Percentiles rank a stretch among this genome's conserved stretches.
phyloP scores from a whole-genome alignment of 352 stramenopile genomes.

The Phytophthora pluvialis region DNA sequence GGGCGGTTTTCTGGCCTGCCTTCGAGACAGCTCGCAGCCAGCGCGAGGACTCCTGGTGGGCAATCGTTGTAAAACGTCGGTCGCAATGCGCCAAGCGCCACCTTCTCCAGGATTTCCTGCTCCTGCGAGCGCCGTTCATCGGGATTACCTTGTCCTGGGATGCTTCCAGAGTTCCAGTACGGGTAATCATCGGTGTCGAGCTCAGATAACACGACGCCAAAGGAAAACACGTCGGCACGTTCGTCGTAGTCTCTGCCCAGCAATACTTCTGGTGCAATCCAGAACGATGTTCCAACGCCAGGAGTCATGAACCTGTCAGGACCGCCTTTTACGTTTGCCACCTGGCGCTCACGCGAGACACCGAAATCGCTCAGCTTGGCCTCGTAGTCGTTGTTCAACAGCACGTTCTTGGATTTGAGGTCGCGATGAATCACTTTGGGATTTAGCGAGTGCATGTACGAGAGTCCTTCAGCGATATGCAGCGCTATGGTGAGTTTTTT shows the following conservation, averaged over 20 bases:
- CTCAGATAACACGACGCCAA: constrained; percentile 56
- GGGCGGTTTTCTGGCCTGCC: constrained; percentile 50
- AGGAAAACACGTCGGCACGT: constrained; percentile 52
- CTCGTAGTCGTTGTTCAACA: constrained; percentile 61
- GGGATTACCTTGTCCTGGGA: constrained; percentile 32
- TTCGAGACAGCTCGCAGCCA: constrained; percentile 55
- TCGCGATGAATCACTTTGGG: constrained; percentile 82
- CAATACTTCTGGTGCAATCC: constrained; percentile 53
- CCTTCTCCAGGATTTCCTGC: constrained; percentile 49
- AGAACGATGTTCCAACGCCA: constrained; percentile 52
- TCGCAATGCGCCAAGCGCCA: constrained; percentile 43
- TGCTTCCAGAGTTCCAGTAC: constrained; percentile 49
- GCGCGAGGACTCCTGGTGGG: constrained; percentile 42
- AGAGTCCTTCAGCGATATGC: constrained; percentile 67
- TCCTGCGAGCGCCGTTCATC: constrained; percentile 45
- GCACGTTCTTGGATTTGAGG: constrained; percentile 83
- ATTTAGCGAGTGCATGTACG: constrained; percentile 71
- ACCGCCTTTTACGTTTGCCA: constrained; percentile 15
- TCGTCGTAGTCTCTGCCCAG: constrained; percentile 53
- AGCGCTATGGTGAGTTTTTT: constrained; percentile 65
- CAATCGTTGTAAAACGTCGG: constrained; percentile 65
- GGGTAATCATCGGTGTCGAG: constrained; percentile 59
- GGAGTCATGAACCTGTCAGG: constrained; percentile 61
- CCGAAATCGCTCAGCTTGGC: constrained; percentile 85
- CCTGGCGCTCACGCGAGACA: constrained; percentile 53